phyloP scores from a whole-genome alignment of 106 monocot species.

The Alisma plantagoaquatica region DNA sequence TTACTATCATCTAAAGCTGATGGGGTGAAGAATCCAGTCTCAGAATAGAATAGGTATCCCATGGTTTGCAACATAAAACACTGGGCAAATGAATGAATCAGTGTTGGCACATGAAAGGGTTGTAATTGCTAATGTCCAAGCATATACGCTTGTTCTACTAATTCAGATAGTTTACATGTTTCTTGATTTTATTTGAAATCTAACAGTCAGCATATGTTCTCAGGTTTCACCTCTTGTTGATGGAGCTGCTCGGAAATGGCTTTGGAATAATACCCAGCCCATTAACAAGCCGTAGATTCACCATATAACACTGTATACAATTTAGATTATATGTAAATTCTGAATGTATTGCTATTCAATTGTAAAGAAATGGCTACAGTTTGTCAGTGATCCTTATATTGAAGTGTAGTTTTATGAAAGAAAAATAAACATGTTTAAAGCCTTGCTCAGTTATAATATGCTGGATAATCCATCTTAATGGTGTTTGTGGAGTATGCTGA shows the following conservation, averaged over 20 bases:
- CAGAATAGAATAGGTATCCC: background rate
- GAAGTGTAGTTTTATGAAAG: too few species aligned
- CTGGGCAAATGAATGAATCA: background rate
- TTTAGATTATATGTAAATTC: too few species aligned
- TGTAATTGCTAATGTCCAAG: background rate
- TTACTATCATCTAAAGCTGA: too few species aligned
- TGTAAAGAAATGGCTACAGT: too few species aligned
- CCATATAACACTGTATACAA: too few species aligned
- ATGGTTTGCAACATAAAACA: background rate
- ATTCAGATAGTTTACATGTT: background rate
- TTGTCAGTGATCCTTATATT: too few species aligned
- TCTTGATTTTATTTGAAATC: background rate
- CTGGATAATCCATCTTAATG: too few species aligned
- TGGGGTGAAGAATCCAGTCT: too few species aligned
- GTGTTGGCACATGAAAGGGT: background rate
- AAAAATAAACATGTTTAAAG: too few species aligned
- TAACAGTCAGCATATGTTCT: background rate
- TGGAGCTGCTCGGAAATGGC: constrained; percentile 45
- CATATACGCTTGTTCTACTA: background rate
- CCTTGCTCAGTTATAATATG: too few species aligned
- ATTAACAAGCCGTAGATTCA: constrained; percentile 10
- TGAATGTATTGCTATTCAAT: too few species aligned
- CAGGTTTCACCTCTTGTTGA: constrained; percentile 47
- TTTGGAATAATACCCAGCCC: constrained; percentile 45
- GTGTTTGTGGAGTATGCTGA: too few species aligned